Evolutionary conservation across 768 basidiomycete genomes (phyloP).

Genomic region (Tulasnella sp.): DNA sequence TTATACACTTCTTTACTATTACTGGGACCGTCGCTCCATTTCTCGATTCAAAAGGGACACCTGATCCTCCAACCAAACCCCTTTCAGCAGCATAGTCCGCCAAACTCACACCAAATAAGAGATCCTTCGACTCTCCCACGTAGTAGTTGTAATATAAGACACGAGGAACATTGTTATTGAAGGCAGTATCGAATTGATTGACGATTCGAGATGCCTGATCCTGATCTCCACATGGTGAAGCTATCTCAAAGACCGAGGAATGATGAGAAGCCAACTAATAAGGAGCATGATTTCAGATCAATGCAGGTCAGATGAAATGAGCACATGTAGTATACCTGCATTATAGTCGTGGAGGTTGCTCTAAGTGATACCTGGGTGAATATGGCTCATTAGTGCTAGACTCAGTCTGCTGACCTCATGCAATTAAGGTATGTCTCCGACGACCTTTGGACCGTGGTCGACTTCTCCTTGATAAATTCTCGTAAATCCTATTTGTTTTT

Average conservation of each 20-base stretch:
- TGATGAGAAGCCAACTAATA: conserved; percentile 58
- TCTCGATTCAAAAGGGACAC: conserved; percentile 3
- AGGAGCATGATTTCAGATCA: too few species aligned
- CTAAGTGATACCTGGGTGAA: too few species aligned
- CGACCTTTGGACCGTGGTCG: too few species aligned
- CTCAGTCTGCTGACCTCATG: conserved; percentile 48
- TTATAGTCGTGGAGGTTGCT: too few species aligned
- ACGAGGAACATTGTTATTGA: conserved; percentile 53
- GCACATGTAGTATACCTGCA: too few species aligned
- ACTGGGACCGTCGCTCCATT: conserved; percentile 64
- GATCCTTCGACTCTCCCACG: conserved; percentile 75
- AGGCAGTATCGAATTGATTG: conserved; percentile 20
- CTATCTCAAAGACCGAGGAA: conserved; percentile 44
- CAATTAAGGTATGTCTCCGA: conserved; percentile 72
- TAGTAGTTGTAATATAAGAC: conserved; percentile 64
- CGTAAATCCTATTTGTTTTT: too few species aligned
- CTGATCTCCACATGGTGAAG: conserved; percentile 60
- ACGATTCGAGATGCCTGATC: conserved; percentile 32
- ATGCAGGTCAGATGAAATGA: too few species aligned
- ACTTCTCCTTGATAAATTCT: too few species aligned
- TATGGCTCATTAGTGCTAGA: too few species aligned
- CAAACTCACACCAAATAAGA: conserved; percentile 80
- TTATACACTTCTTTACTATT: conserved; percentile 66
- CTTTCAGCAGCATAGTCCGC: conserved; percentile 82
- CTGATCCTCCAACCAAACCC: conserved; percentile 29